Evolutionary conservation across 352 stramenopile genomes (phyloP), one percentile per base, ranked within the genome.

Genomic region (Phytopythium montanum): DNA sequence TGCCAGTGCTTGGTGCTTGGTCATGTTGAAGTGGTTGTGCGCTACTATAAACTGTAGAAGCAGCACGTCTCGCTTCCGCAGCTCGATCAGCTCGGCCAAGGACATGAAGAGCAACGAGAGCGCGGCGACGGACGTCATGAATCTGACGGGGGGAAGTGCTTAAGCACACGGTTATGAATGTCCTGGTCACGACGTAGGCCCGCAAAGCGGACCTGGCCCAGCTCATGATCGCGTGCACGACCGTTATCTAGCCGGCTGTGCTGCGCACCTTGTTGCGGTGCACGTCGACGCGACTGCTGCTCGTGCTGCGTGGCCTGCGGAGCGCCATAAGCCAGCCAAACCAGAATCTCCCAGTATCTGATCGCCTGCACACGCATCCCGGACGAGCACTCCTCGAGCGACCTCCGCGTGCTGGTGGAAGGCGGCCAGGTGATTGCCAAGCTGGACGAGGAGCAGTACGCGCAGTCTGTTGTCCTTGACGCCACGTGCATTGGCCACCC

Each of bases 201-300:
- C 80, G 82, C 0, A 67, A 87, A 9, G 75, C 78, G 14, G 79
- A 88, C 33, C 50, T 94, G 9, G 79, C 92, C 18, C 77, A 92
- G 45, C 57, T 92, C n/a, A 86, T 92, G 59, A 94, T 91, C 34
- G 85, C 82, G 13, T 88, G 80, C 34, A 82, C 85, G 7, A 91
- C 79, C 5, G 90, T 94, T 80, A 90, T 94, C 44, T 82, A 94
- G 70, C 76, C 81, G 4, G 92, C 91, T 36, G 78, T 94, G 65
- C 64, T 90, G n/a, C 81, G 78, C 41, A 76, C 81, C 6, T 79
- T 80, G 4, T 88, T 87, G 45, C 71, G 78, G 12, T 76, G 81
- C 54, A 88, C 88, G 55, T 92, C 78, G 29, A 61, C 73, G 28
- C 72, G 73, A 4, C 73, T 90, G 39, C 39, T 90, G 18, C 75